Evolutionary conservation across 805 yeast genomes (phyloP).

Genomic region (Candida manassasensis): DNA sequence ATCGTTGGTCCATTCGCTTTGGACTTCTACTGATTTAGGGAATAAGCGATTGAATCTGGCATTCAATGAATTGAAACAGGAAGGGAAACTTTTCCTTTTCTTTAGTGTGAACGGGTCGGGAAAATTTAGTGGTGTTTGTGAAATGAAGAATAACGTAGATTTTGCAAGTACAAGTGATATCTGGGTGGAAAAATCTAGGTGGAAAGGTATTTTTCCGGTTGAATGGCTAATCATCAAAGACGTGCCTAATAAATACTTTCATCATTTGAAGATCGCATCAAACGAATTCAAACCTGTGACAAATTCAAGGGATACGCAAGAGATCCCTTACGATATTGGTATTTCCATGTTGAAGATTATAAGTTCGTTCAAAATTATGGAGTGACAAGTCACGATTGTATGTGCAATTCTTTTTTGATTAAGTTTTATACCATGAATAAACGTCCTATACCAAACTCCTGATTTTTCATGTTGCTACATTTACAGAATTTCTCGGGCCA

Average conservation of each 20-base stretch:
- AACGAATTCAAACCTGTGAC: conserved; percentile 52
- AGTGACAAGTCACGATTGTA: too few relatives aligned
- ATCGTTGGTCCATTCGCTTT: conserved; percentile 45
- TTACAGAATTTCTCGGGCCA: conserved; percentile 5
- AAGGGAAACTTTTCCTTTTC: conserved; percentile 41
- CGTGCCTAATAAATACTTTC: conserved; percentile 44
- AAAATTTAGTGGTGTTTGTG: conserved; percentile 54
- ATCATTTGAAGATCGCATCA: conserved; percentile 39
- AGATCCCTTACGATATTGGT: conserved; percentile 47
- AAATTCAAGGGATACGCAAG: conserved; percentile 60
- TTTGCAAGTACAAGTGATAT: conserved; percentile 35
- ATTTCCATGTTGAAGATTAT: conserved; percentile 44
- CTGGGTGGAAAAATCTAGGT: conserved; percentile 45
- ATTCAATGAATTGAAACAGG: conserved; percentile 19
- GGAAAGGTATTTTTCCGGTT: conserved; percentile 51
- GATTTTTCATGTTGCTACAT: background rate
- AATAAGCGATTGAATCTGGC: conserved; percentile 49
- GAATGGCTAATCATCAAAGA: conserved; percentile 51
- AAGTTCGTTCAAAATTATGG: conserved; percentile 16
- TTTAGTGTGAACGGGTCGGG: conserved; percentile 59
- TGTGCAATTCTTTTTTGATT: too few relatives aligned
- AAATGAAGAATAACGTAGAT: conserved; percentile 41
- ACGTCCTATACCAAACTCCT: background rate
- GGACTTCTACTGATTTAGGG: conserved; percentile 60
- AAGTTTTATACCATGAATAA: background rate